A percentile compares a stretch with the other conserved stretches of the same genome.
Conservation (phyloP, 495 filamentous ascomycete species). For the Sordaria brevicollis region DNA sequence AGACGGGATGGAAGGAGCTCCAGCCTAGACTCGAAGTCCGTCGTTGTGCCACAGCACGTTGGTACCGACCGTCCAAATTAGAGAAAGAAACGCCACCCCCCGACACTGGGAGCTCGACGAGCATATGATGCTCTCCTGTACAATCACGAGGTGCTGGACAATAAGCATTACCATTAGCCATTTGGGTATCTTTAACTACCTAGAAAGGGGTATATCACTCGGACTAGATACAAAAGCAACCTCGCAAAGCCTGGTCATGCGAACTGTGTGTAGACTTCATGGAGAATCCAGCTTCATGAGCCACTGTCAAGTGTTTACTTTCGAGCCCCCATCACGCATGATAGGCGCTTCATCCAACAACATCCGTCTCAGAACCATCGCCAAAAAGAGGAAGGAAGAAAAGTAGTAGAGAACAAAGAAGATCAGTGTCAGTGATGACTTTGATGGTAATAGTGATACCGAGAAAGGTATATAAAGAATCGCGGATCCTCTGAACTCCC, state of each 20-base stretch:
- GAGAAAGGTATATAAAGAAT: neutral
- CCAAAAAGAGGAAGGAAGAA: neutral
- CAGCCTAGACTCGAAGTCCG: neutral
- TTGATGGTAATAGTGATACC: neutral
- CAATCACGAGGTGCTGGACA: neutral
- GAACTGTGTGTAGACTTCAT: neutral
- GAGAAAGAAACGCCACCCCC: neutral
- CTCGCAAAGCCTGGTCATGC: neutral
- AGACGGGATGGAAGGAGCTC: neutral
- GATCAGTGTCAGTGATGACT: neutral
- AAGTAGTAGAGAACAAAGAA: neutral
- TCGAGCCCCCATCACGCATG: neutral
- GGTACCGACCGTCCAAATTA: neutral
- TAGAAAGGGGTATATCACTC: neutral
- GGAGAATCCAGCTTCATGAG: neutral
- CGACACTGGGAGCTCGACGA: neutral
- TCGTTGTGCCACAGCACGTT: neutral
- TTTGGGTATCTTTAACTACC: neutral
- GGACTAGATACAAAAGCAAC: neutral
- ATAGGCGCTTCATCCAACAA: neutral
- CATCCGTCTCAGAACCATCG: neutral
- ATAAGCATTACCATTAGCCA: neutral
- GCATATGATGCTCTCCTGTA: neutral
- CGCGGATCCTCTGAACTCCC: neutral
- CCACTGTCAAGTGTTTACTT: neutral